Evolutionary conservation across 495 filamentous ascomycete genomes (phyloP).

Genomic region (Aspergillus hancockii): DNA sequence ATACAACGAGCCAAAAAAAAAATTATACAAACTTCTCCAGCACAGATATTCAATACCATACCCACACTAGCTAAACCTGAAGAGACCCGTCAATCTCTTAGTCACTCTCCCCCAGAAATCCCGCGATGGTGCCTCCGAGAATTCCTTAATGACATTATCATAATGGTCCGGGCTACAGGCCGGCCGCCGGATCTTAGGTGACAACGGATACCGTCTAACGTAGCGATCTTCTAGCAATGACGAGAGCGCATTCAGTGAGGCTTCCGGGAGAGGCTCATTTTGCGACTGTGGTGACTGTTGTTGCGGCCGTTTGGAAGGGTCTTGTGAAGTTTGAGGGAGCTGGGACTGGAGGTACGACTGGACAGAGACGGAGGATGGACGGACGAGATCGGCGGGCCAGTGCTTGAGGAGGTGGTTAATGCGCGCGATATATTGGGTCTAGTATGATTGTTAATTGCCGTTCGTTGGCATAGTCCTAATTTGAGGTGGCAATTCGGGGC

Average conservation of each 20-base stretch:
- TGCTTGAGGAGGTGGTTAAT: slow-evolving; percentile 56
- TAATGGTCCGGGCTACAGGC: slow-evolving; percentile 78
- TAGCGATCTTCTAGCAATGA: slow-evolving; percentile 76
- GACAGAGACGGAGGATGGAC: slow-evolving; percentile 71
- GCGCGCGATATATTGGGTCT: slow-evolving; percentile 57
- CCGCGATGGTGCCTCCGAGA: slow-evolving; percentile 67
- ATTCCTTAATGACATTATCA: slow-evolving; percentile 67
- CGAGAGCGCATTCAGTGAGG: slow-evolving; percentile 72
- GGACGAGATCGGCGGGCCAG: slow-evolving; percentile 79
- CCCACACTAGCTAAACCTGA: slow-evolving; percentile 54
- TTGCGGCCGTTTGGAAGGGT: slow-evolving; percentile 18
- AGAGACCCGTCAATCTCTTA: slow-evolving; percentile 63
- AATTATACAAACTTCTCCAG: slow-evolving; percentile 7
- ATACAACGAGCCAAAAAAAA: slow-evolving; percentile 7
- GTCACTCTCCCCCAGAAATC: slow-evolving; percentile 55
- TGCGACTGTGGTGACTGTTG: slow-evolving; percentile 24
- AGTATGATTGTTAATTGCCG: slow-evolving; percentile 32
- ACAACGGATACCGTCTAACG: slow-evolving; percentile 65
- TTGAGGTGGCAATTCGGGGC: slow-evolving; percentile 1
- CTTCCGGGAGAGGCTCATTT: slow-evolving; percentile 48
- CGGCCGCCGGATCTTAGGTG: slow-evolving; percentile 62
- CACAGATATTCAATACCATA: background rate
- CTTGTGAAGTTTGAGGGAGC: slow-evolving; percentile 41
- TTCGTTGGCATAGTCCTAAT: slow-evolving; percentile 14
- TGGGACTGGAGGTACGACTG: slow-evolving; percentile 67